phyloP scores from a whole-genome alignment of 2,329 filamentous ascomycete genomes.

The Exophiala xenobiotica region DNA sequence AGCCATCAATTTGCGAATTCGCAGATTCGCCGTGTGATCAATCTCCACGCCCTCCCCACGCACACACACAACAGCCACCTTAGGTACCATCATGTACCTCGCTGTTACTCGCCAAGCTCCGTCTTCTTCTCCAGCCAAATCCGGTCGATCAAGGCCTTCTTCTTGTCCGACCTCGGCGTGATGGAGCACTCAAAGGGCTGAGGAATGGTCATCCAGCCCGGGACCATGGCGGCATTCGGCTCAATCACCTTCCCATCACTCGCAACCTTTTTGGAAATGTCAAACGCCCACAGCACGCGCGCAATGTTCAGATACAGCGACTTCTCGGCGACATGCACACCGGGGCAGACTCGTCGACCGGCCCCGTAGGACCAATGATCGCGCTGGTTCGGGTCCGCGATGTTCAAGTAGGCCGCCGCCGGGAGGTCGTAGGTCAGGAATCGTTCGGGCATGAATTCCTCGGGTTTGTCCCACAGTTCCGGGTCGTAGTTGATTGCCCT shows the following conservation, averaged over 20 bases:
- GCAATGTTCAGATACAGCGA: slow-evolving; percentile 34
- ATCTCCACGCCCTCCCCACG: too few species aligned
- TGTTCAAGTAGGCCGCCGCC: slow-evolving; percentile 39
- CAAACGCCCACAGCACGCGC: slow-evolving; percentile 36
- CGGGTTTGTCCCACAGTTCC: slow-evolving; percentile 20
- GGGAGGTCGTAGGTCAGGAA: slow-evolving; percentile 27
- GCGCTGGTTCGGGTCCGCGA: slow-evolving; percentile 32
- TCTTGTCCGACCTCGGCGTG: slow-evolving; percentile 15
- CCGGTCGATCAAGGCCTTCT: slow-evolving; percentile 15
- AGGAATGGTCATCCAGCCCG: slow-evolving; percentile 25
- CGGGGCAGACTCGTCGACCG: slow-evolving; percentile 36
- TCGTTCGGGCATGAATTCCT: slow-evolving; percentile 24
- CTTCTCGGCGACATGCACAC: slow-evolving; percentile 36
- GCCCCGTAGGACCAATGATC: slow-evolving; percentile 36
- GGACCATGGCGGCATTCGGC: slow-evolving; percentile 21
- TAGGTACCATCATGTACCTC: not conserved
- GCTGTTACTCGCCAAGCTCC: not conserved
- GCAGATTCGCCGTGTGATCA: too few species aligned
- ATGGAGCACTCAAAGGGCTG: slow-evolving; percentile 21
- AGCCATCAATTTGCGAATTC: too few species aligned
- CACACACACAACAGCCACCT: not conserved
- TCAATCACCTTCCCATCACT: slow-evolving; percentile 17
- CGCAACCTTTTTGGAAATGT: slow-evolving; percentile 29
- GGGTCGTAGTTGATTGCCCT: slow-evolving; percentile 31
- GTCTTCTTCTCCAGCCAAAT: slow-evolving; percentile 19